phyloP scores from a whole-genome alignment of 2,329 filamentous ascomycete genomes.

The Penicillium paneum region DNA sequence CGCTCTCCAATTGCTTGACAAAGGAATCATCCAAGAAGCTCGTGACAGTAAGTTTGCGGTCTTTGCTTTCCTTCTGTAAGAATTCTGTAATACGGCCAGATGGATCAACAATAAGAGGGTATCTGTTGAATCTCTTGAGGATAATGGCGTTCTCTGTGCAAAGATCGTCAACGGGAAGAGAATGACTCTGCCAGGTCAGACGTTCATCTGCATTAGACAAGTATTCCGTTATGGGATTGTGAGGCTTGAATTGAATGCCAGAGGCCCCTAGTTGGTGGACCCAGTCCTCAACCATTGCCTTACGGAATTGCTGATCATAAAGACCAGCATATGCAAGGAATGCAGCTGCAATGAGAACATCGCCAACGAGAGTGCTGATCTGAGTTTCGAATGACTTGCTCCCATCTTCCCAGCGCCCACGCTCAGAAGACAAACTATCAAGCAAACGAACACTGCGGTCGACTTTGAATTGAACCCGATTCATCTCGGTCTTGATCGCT shows the following conservation, averaged over 20 bases:
- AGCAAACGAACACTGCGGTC: conserved; percentile 91
- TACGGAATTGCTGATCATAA: conserved; percentile 97
- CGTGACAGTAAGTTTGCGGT: conserved; percentile 88
- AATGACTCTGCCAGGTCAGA: conserved; percentile 90
- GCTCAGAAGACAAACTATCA: conserved; percentile 91
- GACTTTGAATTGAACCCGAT: conserved; percentile 94
- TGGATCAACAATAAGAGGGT: conserved; percentile 96
- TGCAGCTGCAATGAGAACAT: conserved; percentile 92
- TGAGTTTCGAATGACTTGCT: conserved; percentile 98
- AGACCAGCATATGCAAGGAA: conserved; percentile 96
- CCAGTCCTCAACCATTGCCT: conserved; percentile 98
- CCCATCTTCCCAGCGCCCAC: conserved; percentile 89
- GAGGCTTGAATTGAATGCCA: conserved; percentile 88
- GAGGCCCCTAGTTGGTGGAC: conserved; percentile 86
- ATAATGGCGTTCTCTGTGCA: conserved; percentile 99
- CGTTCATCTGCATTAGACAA: conserved; percentile 94
- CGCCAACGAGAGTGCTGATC: conserved; percentile 92
- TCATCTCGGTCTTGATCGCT: conserved; percentile 96
- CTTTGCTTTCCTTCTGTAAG: conserved; percentile 89
- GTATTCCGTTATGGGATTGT: conserved; percentile 94
- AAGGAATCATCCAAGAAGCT: conserved; percentile 98
- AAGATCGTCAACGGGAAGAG: conserved; percentile 89
- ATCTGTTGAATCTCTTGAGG: conserved; percentile 95
- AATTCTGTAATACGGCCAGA: conserved; percentile 94
- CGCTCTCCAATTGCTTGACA: conserved; percentile 95